A percentile compares a stretch with the other conserved stretches of the same genome.
phyloP scores from a whole-genome alignment of 1,284 basidiomycete genomes.

The Ustilago shanxiensis region DNA sequence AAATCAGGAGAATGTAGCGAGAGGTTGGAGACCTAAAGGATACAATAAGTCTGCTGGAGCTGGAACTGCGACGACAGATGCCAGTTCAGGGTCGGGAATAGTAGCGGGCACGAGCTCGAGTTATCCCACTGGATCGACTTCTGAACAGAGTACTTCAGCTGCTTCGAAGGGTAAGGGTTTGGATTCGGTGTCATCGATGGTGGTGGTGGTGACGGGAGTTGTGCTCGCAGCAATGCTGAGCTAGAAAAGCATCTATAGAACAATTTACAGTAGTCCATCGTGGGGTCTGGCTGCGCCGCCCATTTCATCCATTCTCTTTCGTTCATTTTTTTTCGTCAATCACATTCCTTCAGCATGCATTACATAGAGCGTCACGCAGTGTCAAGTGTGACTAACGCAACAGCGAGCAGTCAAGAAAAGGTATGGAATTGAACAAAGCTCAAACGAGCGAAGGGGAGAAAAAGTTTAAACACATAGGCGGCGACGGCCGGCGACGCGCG shows the following conservation, averaged over 20 bases:
- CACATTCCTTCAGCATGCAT: background rate
- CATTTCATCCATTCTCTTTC: background rate
- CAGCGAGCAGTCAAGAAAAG: conserved; percentile 1
- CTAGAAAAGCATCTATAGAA: background rate
- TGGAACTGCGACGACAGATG: background rate
- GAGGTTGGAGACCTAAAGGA: conserved; percentile 64
- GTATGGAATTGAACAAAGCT: background rate
- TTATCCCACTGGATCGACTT: background rate
- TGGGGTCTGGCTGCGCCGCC: conserved; percentile 2
- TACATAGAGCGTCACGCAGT: background rate
- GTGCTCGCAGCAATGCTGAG: background rate
- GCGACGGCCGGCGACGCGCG: conserved; percentile 14
- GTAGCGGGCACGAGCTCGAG: too few species aligned
- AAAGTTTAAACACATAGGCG: background rate
- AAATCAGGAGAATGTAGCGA: conserved; percentile 29
- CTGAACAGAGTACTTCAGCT: background rate
- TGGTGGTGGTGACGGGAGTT: background rate
- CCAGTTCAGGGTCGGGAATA: background rate
- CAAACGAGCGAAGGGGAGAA: background rate
- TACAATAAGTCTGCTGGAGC: conserved; percentile 29
- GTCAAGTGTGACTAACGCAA: background rate
- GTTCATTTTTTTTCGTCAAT: background rate
- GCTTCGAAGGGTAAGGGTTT: background rate
- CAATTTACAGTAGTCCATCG: background rate
- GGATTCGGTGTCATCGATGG: background rate